phyloP scores from a whole-genome alignment of 305 asterid genomes.

The Fraxinus latifolia region DNA sequence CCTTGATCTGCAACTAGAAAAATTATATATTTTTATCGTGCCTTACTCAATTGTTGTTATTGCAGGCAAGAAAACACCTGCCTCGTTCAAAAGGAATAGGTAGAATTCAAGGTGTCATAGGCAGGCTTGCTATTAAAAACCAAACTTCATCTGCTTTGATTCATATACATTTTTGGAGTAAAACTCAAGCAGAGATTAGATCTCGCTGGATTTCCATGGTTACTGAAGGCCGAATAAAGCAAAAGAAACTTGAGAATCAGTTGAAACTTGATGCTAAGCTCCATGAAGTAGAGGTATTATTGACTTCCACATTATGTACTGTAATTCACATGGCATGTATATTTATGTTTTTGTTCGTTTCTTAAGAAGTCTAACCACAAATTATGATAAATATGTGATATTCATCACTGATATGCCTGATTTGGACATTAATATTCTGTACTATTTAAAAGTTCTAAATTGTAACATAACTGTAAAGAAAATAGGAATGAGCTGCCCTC shows the following conservation, averaged over 20 bases:
- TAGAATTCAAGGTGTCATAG: conserved; percentile 41
- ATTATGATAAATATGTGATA: background rate
- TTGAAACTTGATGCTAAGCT: conserved; percentile 67
- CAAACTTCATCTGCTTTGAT: conserved; percentile 54
- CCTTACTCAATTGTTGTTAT: background rate
- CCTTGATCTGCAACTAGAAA: background rate
- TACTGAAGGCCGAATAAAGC: conserved; percentile 40
- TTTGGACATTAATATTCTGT: background rate
- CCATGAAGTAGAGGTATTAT: conserved; percentile 61
- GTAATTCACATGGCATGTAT: background rate
- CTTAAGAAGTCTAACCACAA: background rate
- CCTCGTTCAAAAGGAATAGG: conserved; percentile 40
- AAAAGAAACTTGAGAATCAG: conserved; percentile 58
- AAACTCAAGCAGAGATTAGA: conserved; percentile 55
- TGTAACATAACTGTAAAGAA: background rate
- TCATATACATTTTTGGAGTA: conserved; percentile 66
- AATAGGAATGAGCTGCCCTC: background rate
- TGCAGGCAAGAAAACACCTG: conserved; percentile 53
- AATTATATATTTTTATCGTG: background rate
- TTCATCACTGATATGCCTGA: background rate
- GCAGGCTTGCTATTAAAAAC: conserved; percentile 31
- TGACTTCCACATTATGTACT: background rate
- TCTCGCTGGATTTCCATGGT: conserved; percentile 63
- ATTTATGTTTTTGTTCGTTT: background rate
- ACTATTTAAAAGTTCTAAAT: background rate